Conservation (phyloP, 176 grass and related monocot genomes). For the Oryza brachyantha region DNA sequence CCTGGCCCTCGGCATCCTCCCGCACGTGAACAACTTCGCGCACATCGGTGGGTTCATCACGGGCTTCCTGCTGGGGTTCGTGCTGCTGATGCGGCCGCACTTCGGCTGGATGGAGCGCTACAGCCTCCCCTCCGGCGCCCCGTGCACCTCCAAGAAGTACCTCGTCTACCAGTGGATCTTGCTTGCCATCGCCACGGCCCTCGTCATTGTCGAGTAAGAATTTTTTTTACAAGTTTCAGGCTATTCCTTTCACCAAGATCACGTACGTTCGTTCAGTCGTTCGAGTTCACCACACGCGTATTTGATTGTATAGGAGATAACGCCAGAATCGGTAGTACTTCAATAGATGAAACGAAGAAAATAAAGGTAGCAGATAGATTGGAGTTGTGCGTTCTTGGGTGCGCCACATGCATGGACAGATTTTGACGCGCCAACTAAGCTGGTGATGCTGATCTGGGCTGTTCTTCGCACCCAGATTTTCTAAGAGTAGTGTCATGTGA, state of each 20-base stretch:
- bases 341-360: background rate
- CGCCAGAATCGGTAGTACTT: background rate
- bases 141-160: constrained; percentile 55
- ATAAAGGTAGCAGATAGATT: background rate
- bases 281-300: background rate
- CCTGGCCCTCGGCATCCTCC: constrained; percentile 84
- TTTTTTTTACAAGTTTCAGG: background rate
- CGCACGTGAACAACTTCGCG: constrained; percentile 86
- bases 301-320: background rate
- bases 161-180: constrained; percentile 67
- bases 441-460: background rate
- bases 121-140: constrained; percentile 37
- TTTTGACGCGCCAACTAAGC: constrained; percentile 3
- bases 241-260: background rate
- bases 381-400: background rate
- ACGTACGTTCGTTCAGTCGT: background rate
- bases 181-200: constrained; percentile 30
- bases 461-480: background rate
- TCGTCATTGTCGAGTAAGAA: constrained; percentile 61
- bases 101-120: constrained; percentile 70
- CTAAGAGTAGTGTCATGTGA: background rate
- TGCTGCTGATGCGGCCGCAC: constrained; percentile 70
- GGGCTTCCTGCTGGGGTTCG: constrained; percentile 83
- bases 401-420: background rate
- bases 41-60: constrained; percentile 80